phyloP scores from a whole-genome alignment of 306 rosid species.

The Vigna trinervia region DNA sequence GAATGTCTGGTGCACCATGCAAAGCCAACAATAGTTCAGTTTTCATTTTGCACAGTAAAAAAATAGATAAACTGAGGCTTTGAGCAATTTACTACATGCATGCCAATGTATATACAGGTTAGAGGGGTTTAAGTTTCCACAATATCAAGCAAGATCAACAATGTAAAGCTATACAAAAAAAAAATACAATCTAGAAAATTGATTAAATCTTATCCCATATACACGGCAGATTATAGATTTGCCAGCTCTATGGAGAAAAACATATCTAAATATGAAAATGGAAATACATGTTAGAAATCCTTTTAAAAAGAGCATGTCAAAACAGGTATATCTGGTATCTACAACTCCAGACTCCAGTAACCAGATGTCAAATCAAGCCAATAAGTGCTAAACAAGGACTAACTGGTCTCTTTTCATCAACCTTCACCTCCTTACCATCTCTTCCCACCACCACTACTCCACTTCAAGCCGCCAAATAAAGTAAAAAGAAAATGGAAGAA shows the following conservation, averaged over 20 bases:
- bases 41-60: slow-evolving; percentile 25
- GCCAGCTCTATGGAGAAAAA: slow-evolving; percentile 12
- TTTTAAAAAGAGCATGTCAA: not conserved
- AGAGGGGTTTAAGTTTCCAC: slow-evolving; percentile 11
- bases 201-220: slow-evolving; percentile 2
- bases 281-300: slow-evolving; percentile 8
- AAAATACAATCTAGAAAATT: slow-evolving; percentile 8
- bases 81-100: slow-evolving; percentile 6
- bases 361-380: slow-evolving; percentile 17
- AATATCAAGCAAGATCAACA: slow-evolving; percentile 31
- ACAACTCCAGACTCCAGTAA: slow-evolving; percentile 11
- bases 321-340: slow-evolving; percentile 10
- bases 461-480: slow-evolving; percentile 24
- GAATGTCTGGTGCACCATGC: slow-evolving; percentile 77
- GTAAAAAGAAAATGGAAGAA: not conserved
- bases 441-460: not conserved
- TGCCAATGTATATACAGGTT: not conserved
- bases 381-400: slow-evolving; percentile 31
- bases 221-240: not conserved
- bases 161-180: slow-evolving; percentile 8
- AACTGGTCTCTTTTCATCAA: slow-evolving; percentile 30
- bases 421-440: slow-evolving; percentile 24
- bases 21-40: slow-evolving; percentile 38
- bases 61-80: not conserved
- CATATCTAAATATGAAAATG: slow-evolving; percentile 21